Base-by-base conservation (phyloP, 352 stramenopile genomes). In the Plasmopara viticola region DNA sequence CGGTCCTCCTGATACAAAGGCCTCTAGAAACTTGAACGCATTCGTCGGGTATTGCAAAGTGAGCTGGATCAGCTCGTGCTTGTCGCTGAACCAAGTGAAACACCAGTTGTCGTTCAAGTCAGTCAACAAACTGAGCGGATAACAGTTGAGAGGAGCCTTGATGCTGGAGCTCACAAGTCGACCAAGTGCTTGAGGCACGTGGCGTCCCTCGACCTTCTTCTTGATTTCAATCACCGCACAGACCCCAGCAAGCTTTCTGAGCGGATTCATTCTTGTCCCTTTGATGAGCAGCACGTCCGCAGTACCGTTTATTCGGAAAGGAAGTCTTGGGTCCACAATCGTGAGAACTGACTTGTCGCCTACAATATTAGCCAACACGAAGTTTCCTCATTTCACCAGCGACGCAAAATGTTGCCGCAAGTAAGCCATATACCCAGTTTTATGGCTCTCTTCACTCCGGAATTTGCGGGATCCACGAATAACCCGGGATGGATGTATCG, bases 251-350 rank as follows among this genome's bases (percentile, higher is more conserved):
- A 74, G 34, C 52, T 52, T 54, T 9, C 33, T 56, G 31, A 60
- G 51, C 51, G 38, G 58, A 48, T 60, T 58, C 48, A 56, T 68
- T 40, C 42, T 10, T 62, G 12, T 59, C 48, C 53, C 39, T 49
- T 68, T 68, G 15, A 72, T 44, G 0, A 69, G 48, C 35, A 69
- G 60, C 7, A 74, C 48, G 45, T 65, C 57, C 25, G 65, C 65
- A 38, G 61, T 74, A 31, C 61, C 53, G 8, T 65, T 64, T 44
- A 74, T 45, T 44, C 41, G 25, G 41, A 72, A 69, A 14, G 10
- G 31, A 49, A 49, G 44, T 49, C 25, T 49, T 28, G 28, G 28
- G 15, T 25, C 20, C 20, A 25, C 20, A 25, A 25, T 25, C 20
- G 20, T 25, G 1, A 25, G 20, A 25, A 25, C 20, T 25, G 20